These are phyloP conservation scores for Penicillium sp. DNA, from an alignment of 2,329 filamentous ascomycete genomes.

Conservation along the genomic window DNA sequence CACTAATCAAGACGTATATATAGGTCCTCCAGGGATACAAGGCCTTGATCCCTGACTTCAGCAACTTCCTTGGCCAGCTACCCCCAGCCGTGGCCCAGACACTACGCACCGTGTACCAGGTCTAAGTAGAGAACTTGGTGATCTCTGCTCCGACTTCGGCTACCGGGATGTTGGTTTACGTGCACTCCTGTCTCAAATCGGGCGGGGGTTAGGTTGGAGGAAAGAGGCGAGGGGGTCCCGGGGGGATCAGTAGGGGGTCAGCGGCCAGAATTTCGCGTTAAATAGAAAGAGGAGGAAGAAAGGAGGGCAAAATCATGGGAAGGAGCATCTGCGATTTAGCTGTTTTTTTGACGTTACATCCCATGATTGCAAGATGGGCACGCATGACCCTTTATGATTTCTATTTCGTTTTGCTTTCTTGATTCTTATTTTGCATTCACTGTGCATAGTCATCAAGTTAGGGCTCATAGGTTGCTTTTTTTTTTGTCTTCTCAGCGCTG, in stretches of 20 bases:
- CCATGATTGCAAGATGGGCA: slow-evolving; percentile 14
- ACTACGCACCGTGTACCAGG: slow-evolving; percentile 36
- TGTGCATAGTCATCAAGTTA: slow-evolving; percentile 10
- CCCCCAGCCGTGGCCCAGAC: slow-evolving; percentile 34
- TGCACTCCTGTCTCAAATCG: background rate
- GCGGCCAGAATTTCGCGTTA: background rate
- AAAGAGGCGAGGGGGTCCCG: background rate
- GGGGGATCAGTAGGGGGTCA: background rate
- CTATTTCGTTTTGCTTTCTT: slow-evolving; percentile 6
- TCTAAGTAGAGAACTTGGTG: slow-evolving; percentile 23
- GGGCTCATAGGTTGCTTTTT: slow-evolving; percentile 7
- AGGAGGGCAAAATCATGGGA: slow-evolving; percentile 2
- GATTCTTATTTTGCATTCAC: slow-evolving; percentile 9
- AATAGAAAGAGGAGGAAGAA: slow-evolving; percentile 6
- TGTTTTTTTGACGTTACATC: slow-evolving; percentile 11
- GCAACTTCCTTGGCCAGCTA: slow-evolving; percentile 39
- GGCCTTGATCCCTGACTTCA: slow-evolving; percentile 41
- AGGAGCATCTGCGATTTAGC: slow-evolving; percentile 12
- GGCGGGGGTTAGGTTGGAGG: background rate
- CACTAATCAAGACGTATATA: background rate
- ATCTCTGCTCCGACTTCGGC: background rate
- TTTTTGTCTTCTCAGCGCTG: slow-evolving; percentile 10
- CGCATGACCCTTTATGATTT: slow-evolving; percentile 10
- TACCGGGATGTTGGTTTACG: background rate
- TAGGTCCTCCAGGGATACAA: slow-evolving; percentile 42